Evolutionary conservation across 257 asterid species (phyloP).

Genomic region (Jaltomata sinuosa): DNA sequence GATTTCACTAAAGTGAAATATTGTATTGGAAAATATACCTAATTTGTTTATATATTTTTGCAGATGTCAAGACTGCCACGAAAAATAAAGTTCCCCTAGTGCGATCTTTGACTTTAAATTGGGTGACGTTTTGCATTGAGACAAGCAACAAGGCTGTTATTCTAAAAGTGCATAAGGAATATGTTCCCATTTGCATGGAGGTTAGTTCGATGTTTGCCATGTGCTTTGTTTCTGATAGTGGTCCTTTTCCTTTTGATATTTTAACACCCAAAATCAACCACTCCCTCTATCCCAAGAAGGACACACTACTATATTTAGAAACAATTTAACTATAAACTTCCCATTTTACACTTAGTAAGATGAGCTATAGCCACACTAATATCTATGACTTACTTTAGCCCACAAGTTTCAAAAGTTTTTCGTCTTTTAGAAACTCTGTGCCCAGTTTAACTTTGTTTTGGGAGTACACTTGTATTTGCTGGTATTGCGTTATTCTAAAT

Average conservation of each 20-base stretch:
- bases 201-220: constrained; percentile 30
- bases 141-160: constrained; percentile 79
- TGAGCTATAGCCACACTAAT: neutral
- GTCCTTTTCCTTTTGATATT: neutral
- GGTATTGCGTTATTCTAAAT: neutral
- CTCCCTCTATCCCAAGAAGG: neutral
- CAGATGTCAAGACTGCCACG: constrained; percentile 89
- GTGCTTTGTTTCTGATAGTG: neutral
- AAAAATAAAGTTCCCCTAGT: constrained; percentile 98
- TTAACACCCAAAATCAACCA: neutral
- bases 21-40: neutral
- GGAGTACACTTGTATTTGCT: neutral
- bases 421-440: neutral
- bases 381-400: neutral
- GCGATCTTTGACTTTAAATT: constrained; percentile 79
- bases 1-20: neutral
- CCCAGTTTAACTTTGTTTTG: neutral
- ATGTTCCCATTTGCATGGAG: constrained; percentile 98
- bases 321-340: neutral
- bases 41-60: constrained; percentile 11
- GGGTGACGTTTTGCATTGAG: constrained; percentile 97
- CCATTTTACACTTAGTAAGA: neutral
- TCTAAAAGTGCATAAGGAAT: constrained; percentile 91
- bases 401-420: neutral
- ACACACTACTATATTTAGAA: neutral